Percentiles rank a stretch among this genome's conserved stretches.
Conservation (phyloP, 2,329 filamentous ascomycete genomes). For the Pseudocercospora fijiensis region DNA sequence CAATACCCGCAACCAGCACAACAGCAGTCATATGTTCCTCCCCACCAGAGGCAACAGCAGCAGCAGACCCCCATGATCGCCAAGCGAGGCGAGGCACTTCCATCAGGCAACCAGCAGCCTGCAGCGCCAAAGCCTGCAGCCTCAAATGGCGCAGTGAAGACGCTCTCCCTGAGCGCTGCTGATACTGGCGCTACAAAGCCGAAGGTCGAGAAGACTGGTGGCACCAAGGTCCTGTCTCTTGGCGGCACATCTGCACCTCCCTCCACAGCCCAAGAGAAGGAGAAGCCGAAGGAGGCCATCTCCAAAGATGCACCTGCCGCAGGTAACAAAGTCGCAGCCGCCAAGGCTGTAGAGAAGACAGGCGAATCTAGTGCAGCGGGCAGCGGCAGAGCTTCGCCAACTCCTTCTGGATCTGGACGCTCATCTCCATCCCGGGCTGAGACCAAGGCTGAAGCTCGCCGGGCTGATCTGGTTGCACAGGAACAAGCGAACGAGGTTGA, state of each 20-base stretch:
- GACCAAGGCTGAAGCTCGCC: conserved; percentile 57
- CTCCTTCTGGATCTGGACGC: conserved; percentile 72
- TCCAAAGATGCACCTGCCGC: conserved; percentile 56
- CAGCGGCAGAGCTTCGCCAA: conserved; percentile 72
- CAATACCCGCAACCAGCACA: conserved; percentile 43
- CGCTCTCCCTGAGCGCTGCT: conserved; percentile 56
- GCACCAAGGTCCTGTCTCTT: conserved; percentile 74
- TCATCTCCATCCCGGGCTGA: conserved; percentile 66
- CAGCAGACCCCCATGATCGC: conserved; percentile 61
- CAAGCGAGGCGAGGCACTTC: conserved; percentile 57
- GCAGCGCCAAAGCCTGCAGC: conserved; percentile 46
- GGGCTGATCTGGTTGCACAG: conserved; percentile 79
- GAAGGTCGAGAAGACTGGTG: conserved; percentile 54
- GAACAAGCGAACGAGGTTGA: conserved; percentile 78
- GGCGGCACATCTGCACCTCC: conserved; percentile 45
- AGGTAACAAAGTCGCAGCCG: conserved; percentile 78
- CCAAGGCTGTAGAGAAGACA: conserved; percentile 89
- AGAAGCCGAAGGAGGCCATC: conserved; percentile 37
- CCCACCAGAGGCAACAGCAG: conserved; percentile 48
- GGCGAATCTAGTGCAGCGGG: conserved; percentile 64
- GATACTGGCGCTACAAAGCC: conserved; percentile 51
- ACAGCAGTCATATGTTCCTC: conserved; percentile 38
- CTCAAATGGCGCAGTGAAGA: conserved; percentile 61
- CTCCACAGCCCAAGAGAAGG: conserved; percentile 50
- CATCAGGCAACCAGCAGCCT: conserved; percentile 48